These are phyloP conservation scores for Reutealis trisperma DNA, from an alignment of 345 rosid species.

Conservation along the genomic window DNA sequence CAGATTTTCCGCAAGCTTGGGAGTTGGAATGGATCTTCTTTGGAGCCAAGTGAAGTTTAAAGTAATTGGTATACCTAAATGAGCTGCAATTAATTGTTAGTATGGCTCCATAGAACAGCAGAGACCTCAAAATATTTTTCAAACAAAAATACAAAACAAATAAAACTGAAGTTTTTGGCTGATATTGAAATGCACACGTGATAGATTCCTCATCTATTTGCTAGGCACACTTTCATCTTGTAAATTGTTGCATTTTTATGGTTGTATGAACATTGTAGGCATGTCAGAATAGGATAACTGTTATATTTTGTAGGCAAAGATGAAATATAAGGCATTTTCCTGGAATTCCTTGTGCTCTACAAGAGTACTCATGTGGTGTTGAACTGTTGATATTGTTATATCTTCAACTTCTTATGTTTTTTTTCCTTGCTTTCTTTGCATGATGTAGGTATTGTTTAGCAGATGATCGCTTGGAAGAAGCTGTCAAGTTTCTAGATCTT, in stretches of 20 bases:
- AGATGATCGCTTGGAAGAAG: slow-evolving; percentile 79
- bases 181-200: background rate
- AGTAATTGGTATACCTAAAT: background rate
- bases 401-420: background rate
- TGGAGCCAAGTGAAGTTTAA: background rate
- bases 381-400: background rate
- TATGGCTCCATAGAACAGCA: background rate
- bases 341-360: background rate
- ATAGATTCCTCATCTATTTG: background rate
- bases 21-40: too few relatives aligned
- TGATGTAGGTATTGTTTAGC: slow-evolving; percentile 82
- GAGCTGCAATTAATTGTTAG: background rate
- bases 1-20: background rate
- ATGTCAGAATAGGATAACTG: background rate
- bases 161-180: background rate
- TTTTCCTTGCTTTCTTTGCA: background rate
- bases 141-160: background rate
- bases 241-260: background rate
- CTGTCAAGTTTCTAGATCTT: slow-evolving; percentile 82
- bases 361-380: background rate
- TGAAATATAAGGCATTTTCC: background rate
- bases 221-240: background rate
- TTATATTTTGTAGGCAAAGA: background rate
- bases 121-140: background rate
- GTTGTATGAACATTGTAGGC: background rate